Base-by-base conservation (phyloP, 352 stramenopile genomes). In the Globisporangium camurandrum region DNA sequence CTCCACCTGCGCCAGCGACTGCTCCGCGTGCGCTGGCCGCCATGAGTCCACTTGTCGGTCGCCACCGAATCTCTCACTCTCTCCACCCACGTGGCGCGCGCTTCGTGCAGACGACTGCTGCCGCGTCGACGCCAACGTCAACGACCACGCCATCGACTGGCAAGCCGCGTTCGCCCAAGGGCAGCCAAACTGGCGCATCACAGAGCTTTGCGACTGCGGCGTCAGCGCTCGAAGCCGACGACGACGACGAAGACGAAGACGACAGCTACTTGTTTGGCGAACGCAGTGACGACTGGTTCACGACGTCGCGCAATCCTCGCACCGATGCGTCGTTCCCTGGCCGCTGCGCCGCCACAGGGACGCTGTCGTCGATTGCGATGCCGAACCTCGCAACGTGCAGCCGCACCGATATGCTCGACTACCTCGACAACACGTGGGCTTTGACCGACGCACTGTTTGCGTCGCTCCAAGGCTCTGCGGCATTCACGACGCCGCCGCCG, bases 341-440 rank as follows among this genome's bases (percentile, higher is more conserved):
- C 27, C 51, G 75, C 9, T 59, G 82, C 49, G 49, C 55, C 0
- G 49, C 46, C 20, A 77, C 67, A 11, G 65, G 67, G 7, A 67
- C 57, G 3, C 61, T 92, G 22, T 66, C 66, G 26, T 82, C 81
- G 28, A 45, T 88, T 23, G 69, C 66, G n/a, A 88, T 97, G 68
- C 84, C 87, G 6, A 88, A 96, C 51, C 74, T 97, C 20, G 51
- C 59, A 36, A 65, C 59, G 24, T 95, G 95, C 54, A 88, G 90
- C 34, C 85, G 88, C 22, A 56, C 86, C 23, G 56, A 93, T 38
- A 81, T 95, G 51, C 82, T 96, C 62, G 82, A 96, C 49, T 98
- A 98, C 70, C 86, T 98, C 39, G 88, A 98, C 68, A 98, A 98
- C 62, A 86, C 88, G 40, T 98, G 92, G 92, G 88, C 87, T 11